A percentile compares a stretch with the other conserved stretches of the same genome.
These are phyloP conservation scores for Trichoderma lentiforme DNA, from an alignment of 2,329 filamentous ascomycete species.

Conservation along the genomic window DNA sequence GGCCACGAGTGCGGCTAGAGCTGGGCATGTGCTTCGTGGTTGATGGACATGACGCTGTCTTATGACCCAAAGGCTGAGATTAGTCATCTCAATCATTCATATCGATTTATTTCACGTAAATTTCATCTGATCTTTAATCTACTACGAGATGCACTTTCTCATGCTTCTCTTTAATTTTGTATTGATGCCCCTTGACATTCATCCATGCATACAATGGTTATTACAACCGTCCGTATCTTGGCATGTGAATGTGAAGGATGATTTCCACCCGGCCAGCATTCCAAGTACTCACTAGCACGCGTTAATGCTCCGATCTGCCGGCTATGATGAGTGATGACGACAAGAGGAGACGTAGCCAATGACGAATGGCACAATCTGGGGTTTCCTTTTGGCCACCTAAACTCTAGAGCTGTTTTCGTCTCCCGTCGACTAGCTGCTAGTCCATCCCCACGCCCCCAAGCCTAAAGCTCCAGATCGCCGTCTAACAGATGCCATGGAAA, in stretches of 20 bases:
- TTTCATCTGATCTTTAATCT: background rate
- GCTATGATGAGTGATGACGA: conserved; percentile 17
- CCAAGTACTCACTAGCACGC: background rate
- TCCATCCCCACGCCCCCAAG: background rate
- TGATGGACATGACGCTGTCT: background rate
- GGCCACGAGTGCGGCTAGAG: background rate
- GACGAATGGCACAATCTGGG: background rate
- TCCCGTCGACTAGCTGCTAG: conserved; percentile 1
- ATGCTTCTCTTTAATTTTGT: background rate
- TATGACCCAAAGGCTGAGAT: background rate
- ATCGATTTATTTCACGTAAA: background rate
- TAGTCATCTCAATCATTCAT: background rate
- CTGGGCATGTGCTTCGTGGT: conserved; percentile 4
- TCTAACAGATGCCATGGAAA: background rate
- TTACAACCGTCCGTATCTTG: too few relatives aligned
- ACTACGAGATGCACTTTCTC: background rate
- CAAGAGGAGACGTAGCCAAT: background rate
- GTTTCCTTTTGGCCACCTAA: background rate
- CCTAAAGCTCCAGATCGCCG: background rate
- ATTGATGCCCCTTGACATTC: background rate
- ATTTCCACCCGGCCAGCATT: background rate
- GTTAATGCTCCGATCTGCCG: background rate
- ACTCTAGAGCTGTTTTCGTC: background rate
- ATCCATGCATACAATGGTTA: background rate
- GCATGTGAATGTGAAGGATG: background rate